phyloP scores from a whole-genome alignment of 805 yeast genomes.

The Metschnikowia kunwiensis region DNA sequence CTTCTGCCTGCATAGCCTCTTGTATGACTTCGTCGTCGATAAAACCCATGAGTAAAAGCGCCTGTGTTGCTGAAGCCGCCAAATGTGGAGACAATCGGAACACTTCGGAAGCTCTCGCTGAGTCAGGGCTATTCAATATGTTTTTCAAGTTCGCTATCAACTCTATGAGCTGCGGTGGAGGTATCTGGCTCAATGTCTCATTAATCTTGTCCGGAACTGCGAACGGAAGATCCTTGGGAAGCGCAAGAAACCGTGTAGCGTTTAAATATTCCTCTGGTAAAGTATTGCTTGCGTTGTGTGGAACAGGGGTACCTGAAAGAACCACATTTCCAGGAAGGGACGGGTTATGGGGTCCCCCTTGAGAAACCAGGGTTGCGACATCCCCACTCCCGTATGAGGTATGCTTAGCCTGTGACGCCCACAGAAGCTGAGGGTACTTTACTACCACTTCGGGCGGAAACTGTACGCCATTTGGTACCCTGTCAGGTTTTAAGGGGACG shows the following conservation, averaged over 20 bases:
- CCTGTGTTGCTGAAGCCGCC: constrained; percentile 69
- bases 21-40: constrained; percentile 67
- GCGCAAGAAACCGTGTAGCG: constrained; percentile 58
- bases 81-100: constrained; percentile 53
- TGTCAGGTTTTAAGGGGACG: constrained; percentile 42
- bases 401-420: not conserved
- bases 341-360: constrained; percentile 1
- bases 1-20: constrained; percentile 44
- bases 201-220: constrained; percentile 56
- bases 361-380: not conserved
- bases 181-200: constrained; percentile 57
- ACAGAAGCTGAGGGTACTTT: constrained; percentile 4
- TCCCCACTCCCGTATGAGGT: not conserved
- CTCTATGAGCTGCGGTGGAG: constrained; percentile 70
- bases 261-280: constrained; percentile 31
- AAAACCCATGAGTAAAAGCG: constrained; percentile 72
- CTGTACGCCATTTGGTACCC: constrained; percentile 55
- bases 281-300: constrained; percentile 1
- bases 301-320: constrained; percentile 1
- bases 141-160: constrained; percentile 63
- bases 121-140: constrained; percentile 49
- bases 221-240: constrained; percentile 43
- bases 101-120: constrained; percentile 50
- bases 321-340: not conserved
- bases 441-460: constrained; percentile 48